A percentile compares a stretch with the other conserved stretches of the same genome.
phyloP scores from a whole-genome alignment of 768 basidiomycete genomes.

The Amanita muscaria region DNA sequence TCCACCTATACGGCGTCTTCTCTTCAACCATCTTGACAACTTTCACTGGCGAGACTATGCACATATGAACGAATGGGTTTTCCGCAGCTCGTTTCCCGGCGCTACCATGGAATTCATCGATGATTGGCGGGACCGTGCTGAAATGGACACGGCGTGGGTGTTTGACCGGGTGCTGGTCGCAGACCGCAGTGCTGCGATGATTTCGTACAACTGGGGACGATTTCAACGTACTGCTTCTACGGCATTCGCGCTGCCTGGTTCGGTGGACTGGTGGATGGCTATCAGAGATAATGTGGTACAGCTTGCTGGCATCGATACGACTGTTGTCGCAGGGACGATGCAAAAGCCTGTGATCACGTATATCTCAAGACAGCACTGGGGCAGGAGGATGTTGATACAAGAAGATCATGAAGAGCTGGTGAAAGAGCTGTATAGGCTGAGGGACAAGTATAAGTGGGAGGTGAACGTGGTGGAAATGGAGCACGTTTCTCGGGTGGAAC shows the following conservation, averaged over 20 bases:
- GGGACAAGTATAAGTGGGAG: slow-evolving; percentile 71
- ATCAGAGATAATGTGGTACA: slow-evolving; percentile 64
- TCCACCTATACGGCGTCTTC: slow-evolving; percentile 62
- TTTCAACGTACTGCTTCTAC: slow-evolving; percentile 74
- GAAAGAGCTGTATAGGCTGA: slow-evolving; percentile 56
- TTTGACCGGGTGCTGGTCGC: slow-evolving; percentile 84
- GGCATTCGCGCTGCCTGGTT: slow-evolving; percentile 67
- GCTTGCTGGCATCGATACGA: slow-evolving; percentile 51
- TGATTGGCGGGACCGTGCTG: slow-evolving; percentile 77
- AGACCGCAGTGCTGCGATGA: slow-evolving; percentile 81
- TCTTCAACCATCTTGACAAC: slow-evolving; percentile 68
- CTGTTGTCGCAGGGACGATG: slow-evolving; percentile 35
- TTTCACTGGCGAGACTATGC: slow-evolving; percentile 89
- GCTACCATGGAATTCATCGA: slow-evolving; percentile 69
- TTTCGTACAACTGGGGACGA: slow-evolving; percentile 51
- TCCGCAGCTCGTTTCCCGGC: slow-evolving; percentile 75
- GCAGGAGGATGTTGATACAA: slow-evolving; percentile 67
- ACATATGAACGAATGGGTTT: slow-evolving; percentile 82
- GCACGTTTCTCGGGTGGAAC: slow-evolving; percentile 69
- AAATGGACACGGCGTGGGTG: slow-evolving; percentile 61
- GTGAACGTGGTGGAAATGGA: slow-evolving; percentile 85
- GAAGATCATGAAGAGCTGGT: slow-evolving; percentile 78
- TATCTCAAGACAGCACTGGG: slow-evolving; percentile 85
- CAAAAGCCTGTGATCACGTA: slow-evolving; percentile 83
- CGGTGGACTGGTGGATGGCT: slow-evolving; percentile 78